Evolutionary conservation across 163 green algal species (phyloP).

Genomic region (Coccomyxa subellipsoidea): DNA sequence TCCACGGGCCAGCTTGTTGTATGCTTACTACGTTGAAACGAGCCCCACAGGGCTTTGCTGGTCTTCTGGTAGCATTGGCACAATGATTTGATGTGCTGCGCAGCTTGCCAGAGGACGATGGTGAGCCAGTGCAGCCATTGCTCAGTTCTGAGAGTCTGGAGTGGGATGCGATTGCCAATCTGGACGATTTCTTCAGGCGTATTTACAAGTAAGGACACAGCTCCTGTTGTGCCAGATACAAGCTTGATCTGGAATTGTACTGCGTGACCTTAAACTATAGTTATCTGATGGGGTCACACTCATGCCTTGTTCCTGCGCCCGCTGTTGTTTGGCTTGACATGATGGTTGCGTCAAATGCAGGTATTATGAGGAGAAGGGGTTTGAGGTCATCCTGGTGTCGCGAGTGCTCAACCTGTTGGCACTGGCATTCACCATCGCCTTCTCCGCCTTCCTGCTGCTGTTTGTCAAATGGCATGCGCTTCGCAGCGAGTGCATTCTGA

Average conservation of each 20-base stretch:
- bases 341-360: constrained; percentile 35
- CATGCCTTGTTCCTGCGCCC: neutral
- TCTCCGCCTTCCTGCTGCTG: constrained; percentile 78
- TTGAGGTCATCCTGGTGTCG: constrained; percentile 55
- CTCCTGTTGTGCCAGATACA: too few relatives aligned
- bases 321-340: neutral
- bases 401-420: constrained; percentile 85
- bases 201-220: constrained; percentile 71
- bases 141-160: constrained; percentile 62
- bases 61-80: too few relatives aligned
- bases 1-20: too few relatives aligned
- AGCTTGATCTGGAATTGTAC: too few relatives aligned
- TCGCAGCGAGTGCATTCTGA: constrained; percentile 48
- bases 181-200: constrained; percentile 86
- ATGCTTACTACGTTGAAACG: too few relatives aligned
- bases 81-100: neutral
- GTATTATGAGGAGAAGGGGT: constrained; percentile 86
- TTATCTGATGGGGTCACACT: too few relatives aligned
- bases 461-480: constrained; percentile 78
- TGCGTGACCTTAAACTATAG: too few relatives aligned
- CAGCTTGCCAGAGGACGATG: constrained; percentile 18
- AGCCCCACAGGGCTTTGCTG: too few relatives aligned
- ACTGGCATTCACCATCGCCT: constrained; percentile 84
- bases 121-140: constrained; percentile 31
- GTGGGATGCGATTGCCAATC: constrained; percentile 78